Evolutionary conservation across 352 stramenopile species (phyloP), one percentile per base, ranked within the genome.

Genomic region (Pseudoperonospora humuli): DNA sequence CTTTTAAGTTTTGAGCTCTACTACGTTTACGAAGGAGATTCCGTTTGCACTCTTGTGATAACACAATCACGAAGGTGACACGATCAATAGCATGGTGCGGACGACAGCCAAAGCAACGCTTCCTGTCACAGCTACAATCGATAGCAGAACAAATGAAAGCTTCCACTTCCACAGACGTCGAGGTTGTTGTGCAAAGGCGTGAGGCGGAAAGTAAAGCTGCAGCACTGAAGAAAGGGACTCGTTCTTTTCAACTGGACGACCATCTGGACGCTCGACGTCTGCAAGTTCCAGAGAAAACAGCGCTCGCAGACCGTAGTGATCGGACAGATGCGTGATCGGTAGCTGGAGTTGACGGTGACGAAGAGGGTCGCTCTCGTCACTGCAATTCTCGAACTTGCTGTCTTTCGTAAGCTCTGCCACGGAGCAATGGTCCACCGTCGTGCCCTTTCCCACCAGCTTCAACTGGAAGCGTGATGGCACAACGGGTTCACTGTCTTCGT

Each of bases 241-340:
- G 20, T 55, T 52, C 19, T 20, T 39, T 9, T 40, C 54, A 15
- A 55, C 49, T 5, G 53, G 47, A 26, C 46, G 40, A 11, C 73
- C 70, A 51, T 83, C 63, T 10, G 75, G 70, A 7, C 50, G 54
- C 19, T 63, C 50, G n/a, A 88, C 47, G 0, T 50, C 53, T 8
- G 58, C 46, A 15, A 64, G 58, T 45, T 81, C 57, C 3, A 90
- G 47, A 39, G 60, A 39, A 38, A 91, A 84, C 21, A 71, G 54
- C 1, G 70, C 69, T 7, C 51, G 55, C 32, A 91, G 42, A 3
- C 65, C 79, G 36, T 88, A 91, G 42, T 91, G 79, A 39, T 91
- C 79, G 4, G 79, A 91, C 50, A 91, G 50, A 41, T 91, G 74
- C 23, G 79, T 85, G 60, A 91, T 74, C 14, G 79, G 75, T 36